Evolutionary conservation across 139 green algal genomes (phyloP).

Genomic region (Chlamydomonas sp.): DNA sequence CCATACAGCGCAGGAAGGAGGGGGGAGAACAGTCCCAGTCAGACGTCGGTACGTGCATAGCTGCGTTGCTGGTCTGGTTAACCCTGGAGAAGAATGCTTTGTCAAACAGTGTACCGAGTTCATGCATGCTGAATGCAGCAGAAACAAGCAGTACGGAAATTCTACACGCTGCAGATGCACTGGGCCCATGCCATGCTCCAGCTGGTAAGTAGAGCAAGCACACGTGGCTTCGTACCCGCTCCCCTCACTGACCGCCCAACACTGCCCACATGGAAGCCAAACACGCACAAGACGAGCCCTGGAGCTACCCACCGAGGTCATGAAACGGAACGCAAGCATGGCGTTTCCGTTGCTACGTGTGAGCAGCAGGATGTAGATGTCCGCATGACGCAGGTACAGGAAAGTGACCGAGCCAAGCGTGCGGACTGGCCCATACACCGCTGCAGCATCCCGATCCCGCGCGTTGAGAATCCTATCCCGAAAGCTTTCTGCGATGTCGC

Average conservation of each 20-base stretch:
- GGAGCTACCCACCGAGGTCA: conserved; percentile 73
- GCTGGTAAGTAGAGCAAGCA: neutral
- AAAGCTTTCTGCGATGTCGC: conserved; percentile 90
- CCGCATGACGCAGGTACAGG: conserved; percentile 86
- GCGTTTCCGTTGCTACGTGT: conserved; percentile 93
- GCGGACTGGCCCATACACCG: conserved; percentile 74
- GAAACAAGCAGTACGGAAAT: too few species aligned
- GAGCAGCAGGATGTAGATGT: conserved; percentile 96
- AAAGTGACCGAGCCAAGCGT: conserved; percentile 85
- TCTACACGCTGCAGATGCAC: too few species aligned
- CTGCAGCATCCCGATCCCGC: conserved; percentile 56
- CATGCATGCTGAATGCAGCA: too few species aligned
- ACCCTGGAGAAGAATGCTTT: too few species aligned
- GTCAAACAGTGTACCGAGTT: too few species aligned
- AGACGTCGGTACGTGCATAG: neutral
- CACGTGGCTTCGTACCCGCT: neutral
- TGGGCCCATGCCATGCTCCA: too few species aligned
- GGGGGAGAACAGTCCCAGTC: neutral
- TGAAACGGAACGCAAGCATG: conserved; percentile 92
- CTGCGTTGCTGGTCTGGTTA: too few species aligned
- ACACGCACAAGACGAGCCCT: neutral
- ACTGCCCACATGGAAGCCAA: neutral
- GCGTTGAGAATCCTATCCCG: conserved; percentile 89
- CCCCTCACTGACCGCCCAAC: neutral
- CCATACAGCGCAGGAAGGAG: neutral